Evolutionary conservation across 2,329 filamentous ascomycete species (phyloP), one percentile per base, ranked within the genome.

Genomic region (Metarhizium guizhouense): DNA sequence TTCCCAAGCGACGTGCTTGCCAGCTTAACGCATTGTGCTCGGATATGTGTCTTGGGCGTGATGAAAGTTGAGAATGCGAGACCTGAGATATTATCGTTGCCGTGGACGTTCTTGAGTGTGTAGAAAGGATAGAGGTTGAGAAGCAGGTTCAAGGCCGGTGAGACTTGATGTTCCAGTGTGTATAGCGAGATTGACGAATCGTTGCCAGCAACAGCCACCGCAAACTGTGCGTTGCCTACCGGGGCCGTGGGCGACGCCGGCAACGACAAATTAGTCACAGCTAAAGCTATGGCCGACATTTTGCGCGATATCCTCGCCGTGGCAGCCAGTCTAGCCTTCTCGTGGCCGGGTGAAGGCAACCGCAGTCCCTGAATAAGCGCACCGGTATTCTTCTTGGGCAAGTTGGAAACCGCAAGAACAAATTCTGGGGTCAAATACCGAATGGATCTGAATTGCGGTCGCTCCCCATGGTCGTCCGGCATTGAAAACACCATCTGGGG

Each of bases 1-100:
- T 91, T 92, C 58, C 84, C 86, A 62, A 95, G 84, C 51, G 87
- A 90, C 45, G 90, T 87, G 50, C 88, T 92, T 34, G 89, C 91
- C 3, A 96, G 81, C 63, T 88, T 89, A 62, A 95, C 74, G 64
- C 57, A 65, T 52, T 70, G 71, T 51, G 64, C 61, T 14, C 65
- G 66, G 43, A 64, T 52, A 72, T 73, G 54, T 68, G 62, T 74
- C 59, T 79, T 74, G n/a, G 80, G 82, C 1, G 80, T 73, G 25
- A 69, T 66, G 67, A 85, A 86, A 55, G 72, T 72, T 3, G 82
- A 84, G 64, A 86, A 83, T 10, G 77, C 73, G 13, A 86, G 65
- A 48, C 76, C 76, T 3, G 84, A 85, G 61, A 86, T 84, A 60
- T 79, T 78, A 43, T 76, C 73, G 3, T 75, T 74, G 47, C 63